These are phyloP conservation scores for Teratosphaeria viscida DNA, from an alignment of 2,329 filamentous ascomycete species.

Conservation along the genomic window DNA sequence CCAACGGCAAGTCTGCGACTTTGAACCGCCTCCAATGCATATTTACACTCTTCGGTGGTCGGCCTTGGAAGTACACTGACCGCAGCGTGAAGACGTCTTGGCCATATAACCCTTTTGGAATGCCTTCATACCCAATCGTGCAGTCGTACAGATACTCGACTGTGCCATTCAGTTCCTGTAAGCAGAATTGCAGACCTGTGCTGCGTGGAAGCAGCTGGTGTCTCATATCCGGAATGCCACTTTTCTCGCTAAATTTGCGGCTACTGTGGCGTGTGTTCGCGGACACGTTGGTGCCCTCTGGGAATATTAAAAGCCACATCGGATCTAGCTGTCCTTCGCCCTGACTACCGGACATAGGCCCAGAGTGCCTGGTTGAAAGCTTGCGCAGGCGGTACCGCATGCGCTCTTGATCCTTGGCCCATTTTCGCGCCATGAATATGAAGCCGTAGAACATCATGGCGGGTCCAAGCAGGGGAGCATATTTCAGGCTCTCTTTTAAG, in stretches of 20 bases:
- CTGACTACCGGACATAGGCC: conserved; percentile 27
- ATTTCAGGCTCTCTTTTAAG: conserved; percentile 75
- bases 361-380: conserved; percentile 44
- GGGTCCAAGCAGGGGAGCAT: conserved; percentile 67
- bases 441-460: conserved; percentile 84
- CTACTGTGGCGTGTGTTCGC: conserved; percentile 61
- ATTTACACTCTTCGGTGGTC: conserved; percentile 86
- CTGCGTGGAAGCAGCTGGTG: conserved; percentile 69
- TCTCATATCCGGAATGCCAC: conserved; percentile 54
- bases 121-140: conserved; percentile 88
- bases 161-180: conserved; percentile 62
- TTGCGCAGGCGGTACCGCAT: conserved; percentile 65
- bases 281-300: conserved; percentile 76
- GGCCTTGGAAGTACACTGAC: conserved; percentile 79
- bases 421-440: conserved; percentile 88
- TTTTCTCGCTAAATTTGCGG: conserved; percentile 66
- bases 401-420: conserved; percentile 66
- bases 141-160: conserved; percentile 85
- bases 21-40: conserved; percentile 90
- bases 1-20: conserved; percentile 67
- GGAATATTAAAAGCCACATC: conserved; percentile 85
- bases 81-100: conserved; percentile 79
- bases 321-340: conserved; percentile 37
- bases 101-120: conserved; percentile 70
- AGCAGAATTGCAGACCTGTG: conserved; percentile 69